Evolutionary conservation across 306 rosid species (phyloP).

Genomic region (Prunus mume): DNA sequence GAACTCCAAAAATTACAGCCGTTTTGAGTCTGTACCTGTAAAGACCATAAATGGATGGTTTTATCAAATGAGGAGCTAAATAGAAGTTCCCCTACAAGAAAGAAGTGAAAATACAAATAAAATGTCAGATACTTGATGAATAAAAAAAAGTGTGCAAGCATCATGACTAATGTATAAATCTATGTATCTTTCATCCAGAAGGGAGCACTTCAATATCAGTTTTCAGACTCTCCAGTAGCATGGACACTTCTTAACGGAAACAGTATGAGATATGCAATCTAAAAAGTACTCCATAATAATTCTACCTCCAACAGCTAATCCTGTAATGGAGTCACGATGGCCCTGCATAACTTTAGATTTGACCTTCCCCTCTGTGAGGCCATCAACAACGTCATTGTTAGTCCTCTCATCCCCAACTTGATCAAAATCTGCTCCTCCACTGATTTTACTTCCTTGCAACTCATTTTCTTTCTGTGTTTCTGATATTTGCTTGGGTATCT

Average conservation of each 20-base stretch:
- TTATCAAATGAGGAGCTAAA: conserved; percentile 95
- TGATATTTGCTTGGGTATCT: conserved; percentile 31
- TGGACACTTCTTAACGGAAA: neutral
- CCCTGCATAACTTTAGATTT: conserved; percentile 64
- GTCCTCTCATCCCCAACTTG: conserved; percentile 31
- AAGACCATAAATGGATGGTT: conserved; percentile 82
- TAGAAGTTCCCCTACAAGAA: conserved; percentile 65
- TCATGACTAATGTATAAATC: neutral
- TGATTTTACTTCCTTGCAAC: conserved; percentile 36
- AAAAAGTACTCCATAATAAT: conserved; percentile 1
- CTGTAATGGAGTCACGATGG: conserved; percentile 79
- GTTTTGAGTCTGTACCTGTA: conserved; percentile 58
- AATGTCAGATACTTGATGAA: conserved; percentile 26
- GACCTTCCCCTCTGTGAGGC: conserved; percentile 49
- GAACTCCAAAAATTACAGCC: conserved; percentile 12
- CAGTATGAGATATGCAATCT: neutral
- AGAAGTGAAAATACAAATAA: conserved; percentile 17
- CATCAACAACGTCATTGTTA: conserved; percentile 38
- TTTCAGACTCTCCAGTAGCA: neutral
- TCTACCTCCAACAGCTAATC: conserved; percentile 82
- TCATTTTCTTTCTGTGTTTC: conserved; percentile 22
- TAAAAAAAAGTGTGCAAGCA: neutral
- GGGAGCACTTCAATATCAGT: neutral
- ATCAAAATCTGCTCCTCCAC: conserved; percentile 28
- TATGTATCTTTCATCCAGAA: neutral